Percentiles rank a stretch among this genome's conserved stretches.
Conservation (phyloP, 306 rosid species). For the Vachellia pachyceras region DNA sequence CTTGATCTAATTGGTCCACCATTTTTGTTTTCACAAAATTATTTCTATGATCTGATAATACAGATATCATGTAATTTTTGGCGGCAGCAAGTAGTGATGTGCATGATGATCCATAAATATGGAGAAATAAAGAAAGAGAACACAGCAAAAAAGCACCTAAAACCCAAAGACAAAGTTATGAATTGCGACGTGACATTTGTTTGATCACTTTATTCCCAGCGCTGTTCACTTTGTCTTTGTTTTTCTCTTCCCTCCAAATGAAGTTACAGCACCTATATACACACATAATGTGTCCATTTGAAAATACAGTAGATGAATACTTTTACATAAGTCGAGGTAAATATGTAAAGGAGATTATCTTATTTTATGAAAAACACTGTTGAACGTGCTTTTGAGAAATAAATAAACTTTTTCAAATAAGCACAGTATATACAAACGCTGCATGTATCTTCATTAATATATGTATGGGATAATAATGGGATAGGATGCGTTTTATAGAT, state of each 20-base stretch:
- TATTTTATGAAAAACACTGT: no score
- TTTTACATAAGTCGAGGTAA: no score
- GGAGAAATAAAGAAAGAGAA: neutral
- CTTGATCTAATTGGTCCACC: no score
- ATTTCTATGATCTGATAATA: neutral
- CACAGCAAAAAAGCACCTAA: neutral
- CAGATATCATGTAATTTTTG: neutral
- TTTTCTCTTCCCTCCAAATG: neutral
- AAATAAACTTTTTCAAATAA: no score
- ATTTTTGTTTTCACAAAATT: neutral
- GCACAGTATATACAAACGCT: neutral
- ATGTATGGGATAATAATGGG: neutral
- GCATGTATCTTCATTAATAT: neutral
- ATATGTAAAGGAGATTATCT: no score
- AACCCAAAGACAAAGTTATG: neutral
- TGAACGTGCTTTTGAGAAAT: no score
- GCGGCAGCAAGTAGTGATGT: neutral
- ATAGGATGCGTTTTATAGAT: neutral
- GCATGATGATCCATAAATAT: neutral
- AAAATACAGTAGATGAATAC: no score
- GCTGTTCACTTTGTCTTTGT: neutral
- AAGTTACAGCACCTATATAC: neutral
- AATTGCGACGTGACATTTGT: neutral
- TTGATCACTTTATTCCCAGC: neutral
- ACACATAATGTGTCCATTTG: no score